These are phyloP conservation scores for Gaeumannomyces tritici DNA, from an alignment of 2,329 filamentous ascomycete genomes.

Conservation along the genomic window DNA sequence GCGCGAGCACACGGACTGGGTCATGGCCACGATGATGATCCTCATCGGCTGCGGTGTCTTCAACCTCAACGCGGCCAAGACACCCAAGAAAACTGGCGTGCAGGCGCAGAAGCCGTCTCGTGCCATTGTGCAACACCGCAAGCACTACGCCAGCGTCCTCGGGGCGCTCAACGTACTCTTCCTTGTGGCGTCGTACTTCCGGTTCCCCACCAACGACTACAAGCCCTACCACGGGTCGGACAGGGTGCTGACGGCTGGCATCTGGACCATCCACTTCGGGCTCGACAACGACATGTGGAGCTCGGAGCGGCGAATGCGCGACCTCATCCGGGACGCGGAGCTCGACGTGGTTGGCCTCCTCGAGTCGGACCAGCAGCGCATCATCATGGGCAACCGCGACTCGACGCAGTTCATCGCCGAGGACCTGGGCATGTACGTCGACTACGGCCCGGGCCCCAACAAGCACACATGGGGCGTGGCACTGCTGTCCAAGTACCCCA, in stretches of 20 bases:
- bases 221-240: slow-evolving; percentile 80
- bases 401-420: slow-evolving; percentile 91
- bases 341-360: slow-evolving; percentile 94
- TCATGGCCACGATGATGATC: slow-evolving; percentile 82
- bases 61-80: slow-evolving; percentile 43
- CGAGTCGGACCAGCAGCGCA: slow-evolving; percentile 87
- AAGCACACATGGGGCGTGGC: slow-evolving; percentile 98
- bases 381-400: slow-evolving; percentile 99
- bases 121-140: slow-evolving; percentile 31
- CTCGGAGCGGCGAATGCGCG: slow-evolving; percentile 85
- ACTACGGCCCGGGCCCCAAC: slow-evolving; percentile 94
- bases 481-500: slow-evolving; percentile 92
- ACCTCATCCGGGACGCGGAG: slow-evolving; percentile 87
- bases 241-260: slow-evolving; percentile 83
- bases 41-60: slow-evolving; percentile 79
- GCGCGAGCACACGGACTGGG: slow-evolving; percentile 89
- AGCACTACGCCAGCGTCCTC: slow-evolving; percentile 48
- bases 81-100: slow-evolving; percentile 8
- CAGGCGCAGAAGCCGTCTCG: slow-evolving; percentile 26
- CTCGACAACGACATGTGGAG: slow-evolving; percentile 99
- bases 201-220: slow-evolving; percentile 90
- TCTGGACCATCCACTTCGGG: slow-evolving; percentile 98
- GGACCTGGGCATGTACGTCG: slow-evolving; percentile 96
- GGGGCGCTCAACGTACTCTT: slow-evolving; percentile 72
- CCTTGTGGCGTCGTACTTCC: slow-evolving; percentile 70